These are phyloP conservation scores for Phytophthora vignae DNA, from an alignment of 352 stramenopile species.

Conservation along the genomic window DNA sequence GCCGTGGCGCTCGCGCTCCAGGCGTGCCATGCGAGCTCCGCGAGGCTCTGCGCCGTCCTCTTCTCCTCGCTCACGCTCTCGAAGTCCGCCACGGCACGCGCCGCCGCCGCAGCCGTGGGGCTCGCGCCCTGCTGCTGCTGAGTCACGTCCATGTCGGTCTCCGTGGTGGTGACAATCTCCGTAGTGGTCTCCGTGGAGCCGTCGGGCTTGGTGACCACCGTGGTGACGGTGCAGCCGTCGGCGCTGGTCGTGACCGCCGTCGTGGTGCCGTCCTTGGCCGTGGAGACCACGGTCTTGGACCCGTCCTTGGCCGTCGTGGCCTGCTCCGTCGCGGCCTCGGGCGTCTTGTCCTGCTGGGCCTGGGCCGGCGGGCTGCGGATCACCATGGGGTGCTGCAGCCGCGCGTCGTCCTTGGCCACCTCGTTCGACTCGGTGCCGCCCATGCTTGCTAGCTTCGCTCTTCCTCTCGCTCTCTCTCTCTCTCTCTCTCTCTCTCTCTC, in stretches of 20 bases:
- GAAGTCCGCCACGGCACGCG: conserved; percentile 37
- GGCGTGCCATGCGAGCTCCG: conserved; percentile 40
- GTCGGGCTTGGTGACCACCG: conserved; percentile 35
- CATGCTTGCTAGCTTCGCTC: conserved; percentile 29
- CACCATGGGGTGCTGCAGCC: conserved; percentile 33
- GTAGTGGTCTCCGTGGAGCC: conserved; percentile 40
- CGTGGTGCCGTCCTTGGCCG: conserved; percentile 28
- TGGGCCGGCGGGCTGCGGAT: conserved; percentile 15
- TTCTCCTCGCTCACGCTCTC: conserved; percentile 47
- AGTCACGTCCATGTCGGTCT: conserved; percentile 30
- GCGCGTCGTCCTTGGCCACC: conserved; percentile 33
- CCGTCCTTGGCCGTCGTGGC: conserved; percentile 21
- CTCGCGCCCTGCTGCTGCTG: conserved; percentile 19
- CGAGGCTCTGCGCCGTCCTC: conserved; percentile 22
- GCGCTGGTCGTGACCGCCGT: conserved; percentile 44
- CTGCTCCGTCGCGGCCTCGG: conserved; percentile 14
- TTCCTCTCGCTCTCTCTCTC: conserved; percentile 9
- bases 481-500: conserved; percentile 10
- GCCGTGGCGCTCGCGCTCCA: conserved; percentile 41
- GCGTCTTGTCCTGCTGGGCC: conserved; percentile 6
- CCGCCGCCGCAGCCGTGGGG: conserved; percentile 28
- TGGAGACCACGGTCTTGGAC: conserved; percentile 26
- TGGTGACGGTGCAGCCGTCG: conserved; percentile 34
- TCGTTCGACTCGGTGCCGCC: conserved; percentile 42
- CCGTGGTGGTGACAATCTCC: conserved; percentile 39